Evolutionary conservation across 1,284 basidiomycete species (phyloP), one percentile per base, ranked within the genome.

Genomic region (Sporisorium scitamineum): DNA sequence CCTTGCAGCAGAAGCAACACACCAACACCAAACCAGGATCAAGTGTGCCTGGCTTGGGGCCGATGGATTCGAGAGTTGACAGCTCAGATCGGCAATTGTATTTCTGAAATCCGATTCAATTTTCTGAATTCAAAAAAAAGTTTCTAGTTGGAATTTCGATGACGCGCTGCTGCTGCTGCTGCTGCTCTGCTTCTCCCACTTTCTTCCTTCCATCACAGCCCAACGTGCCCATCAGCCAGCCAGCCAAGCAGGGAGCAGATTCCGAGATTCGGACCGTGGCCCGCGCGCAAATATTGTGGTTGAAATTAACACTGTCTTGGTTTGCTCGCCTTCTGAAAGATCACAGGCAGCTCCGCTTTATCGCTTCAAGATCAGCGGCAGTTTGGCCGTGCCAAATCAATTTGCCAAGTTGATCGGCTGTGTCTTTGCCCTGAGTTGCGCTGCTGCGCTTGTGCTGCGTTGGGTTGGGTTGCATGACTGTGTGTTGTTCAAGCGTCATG

Each of bases 221-320:
- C n/a, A n/a, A n/a, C n/a, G n/a, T n/a, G n/a, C n/a, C n/a, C n/a
- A n/a, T n/a, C n/a, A n/a, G n/a, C n/a, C n/a, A n/a, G n/a, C n/a
- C n/a, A n/a, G n/a, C n/a, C n/a, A n/a, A n/a, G n/a, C n/a, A n/a
- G n/a, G n/a, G n/a, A n/a, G n/a, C n/a, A 41, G 29, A 10, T 52
- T 54, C 45, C 50, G 42, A 53, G 29, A 13, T 47, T 60, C 66
- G 66, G 66, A 58, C 60, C 66, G 60, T 62, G 67, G 67, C 56
- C 56, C 67, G 67, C 56, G 67, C 67, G 61, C 56, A 55, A 5
- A n/a, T n/a, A n/a, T n/a, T n/a, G n/a, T n/a, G n/a, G n/a, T 24
- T 39, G 39, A 16, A 42, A 42, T 42, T 42, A 48, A 26, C 20
- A n/a, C 42, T n/a, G n/a, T n/a, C n/a, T n/a, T n/a, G n/a, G n/a